Evolutionary conservation across 1,284 basidiomycete species (phyloP).

Genomic region (Exobasidium cylindrosporum): DNA sequence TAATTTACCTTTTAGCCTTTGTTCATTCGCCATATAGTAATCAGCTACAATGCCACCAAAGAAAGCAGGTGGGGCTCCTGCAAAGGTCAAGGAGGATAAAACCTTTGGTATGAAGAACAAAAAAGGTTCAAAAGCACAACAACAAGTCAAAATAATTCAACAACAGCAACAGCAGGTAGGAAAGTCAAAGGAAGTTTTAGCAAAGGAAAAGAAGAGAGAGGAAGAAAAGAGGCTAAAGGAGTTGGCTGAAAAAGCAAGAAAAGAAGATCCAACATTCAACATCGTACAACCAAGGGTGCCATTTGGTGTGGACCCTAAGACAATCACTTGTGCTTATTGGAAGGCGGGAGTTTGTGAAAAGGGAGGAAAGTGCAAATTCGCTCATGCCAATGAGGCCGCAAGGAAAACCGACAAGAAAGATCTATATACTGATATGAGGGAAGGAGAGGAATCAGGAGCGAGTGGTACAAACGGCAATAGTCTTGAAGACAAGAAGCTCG

Average conservation of each 20-base stretch:
- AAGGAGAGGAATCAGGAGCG: constrained; percentile 5
- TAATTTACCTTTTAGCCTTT: background rate
- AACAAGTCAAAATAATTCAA: constrained; percentile 74
- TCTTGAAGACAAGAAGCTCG: constrained; percentile 64
- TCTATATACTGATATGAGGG: constrained; percentile 75
- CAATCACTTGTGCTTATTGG: constrained; percentile 50
- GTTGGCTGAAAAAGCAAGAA: constrained; percentile 71
- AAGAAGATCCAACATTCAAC: constrained; percentile 42
- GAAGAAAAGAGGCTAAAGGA: constrained; percentile 81
- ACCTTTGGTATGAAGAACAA: constrained; percentile 88
- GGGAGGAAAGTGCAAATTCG: constrained; percentile 81
- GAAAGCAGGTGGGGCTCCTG: constrained; percentile 32
- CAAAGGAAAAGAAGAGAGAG: constrained; percentile 71
- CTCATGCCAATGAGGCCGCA: constrained; percentile 73
- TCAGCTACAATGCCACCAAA: constrained; percentile 45
- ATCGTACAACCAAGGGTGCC: constrained; percentile 69
- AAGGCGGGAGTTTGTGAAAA: constrained; percentile 53
- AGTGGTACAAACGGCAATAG: constrained; percentile 1
- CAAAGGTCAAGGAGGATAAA: constrained; percentile 48
- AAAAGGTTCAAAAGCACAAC: constrained; percentile 84
- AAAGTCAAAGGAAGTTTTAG: constrained; percentile 76
- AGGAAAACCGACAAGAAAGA: constrained; percentile 95
- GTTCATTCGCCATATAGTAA: background rate
- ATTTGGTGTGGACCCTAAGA: constrained; percentile 69
- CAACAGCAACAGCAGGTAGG: constrained; percentile 63